Conservation (phyloP, 148 eudicot species). For the Limonium bicolor region DNA sequence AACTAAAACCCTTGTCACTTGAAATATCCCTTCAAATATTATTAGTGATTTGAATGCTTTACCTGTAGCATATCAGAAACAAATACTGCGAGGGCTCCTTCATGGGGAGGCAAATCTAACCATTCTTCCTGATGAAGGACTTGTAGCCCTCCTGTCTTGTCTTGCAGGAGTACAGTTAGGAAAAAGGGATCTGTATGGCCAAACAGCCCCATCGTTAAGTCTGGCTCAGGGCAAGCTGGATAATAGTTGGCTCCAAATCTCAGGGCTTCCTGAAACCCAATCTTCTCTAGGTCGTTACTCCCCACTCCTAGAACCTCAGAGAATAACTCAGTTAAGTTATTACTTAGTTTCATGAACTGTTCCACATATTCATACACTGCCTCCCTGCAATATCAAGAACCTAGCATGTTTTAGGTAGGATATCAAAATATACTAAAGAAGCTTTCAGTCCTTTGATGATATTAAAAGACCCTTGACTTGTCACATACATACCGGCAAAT, state of each 20-base stretch:
- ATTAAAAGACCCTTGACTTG: too few species aligned
- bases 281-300: conserved; percentile 9
- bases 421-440: too few species aligned
- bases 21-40: background rate
- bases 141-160: conserved; percentile 2
- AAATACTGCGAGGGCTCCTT: background rate
- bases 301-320: background rate
- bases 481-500: background rate
- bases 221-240: conserved; percentile 4
- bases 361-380: background rate
- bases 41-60: background rate
- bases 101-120: conserved; percentile 1
- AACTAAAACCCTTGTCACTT: too few species aligned
- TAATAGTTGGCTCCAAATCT: background rate
- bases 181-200: background rate
- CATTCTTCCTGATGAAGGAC: background rate
- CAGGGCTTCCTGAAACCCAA: conserved; percentile 38
- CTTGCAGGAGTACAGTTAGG: conserved; percentile 2
- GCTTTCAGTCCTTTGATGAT: too few species aligned
- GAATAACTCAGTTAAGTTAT: background rate
- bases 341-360: background rate
- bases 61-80: conserved; percentile 1
- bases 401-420: background rate
- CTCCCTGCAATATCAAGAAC: background rate
- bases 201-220: background rate